Evolutionary conservation across 2,329 filamentous ascomycete species (phyloP).

Genomic region (Aspergillus phoenicis): DNA sequence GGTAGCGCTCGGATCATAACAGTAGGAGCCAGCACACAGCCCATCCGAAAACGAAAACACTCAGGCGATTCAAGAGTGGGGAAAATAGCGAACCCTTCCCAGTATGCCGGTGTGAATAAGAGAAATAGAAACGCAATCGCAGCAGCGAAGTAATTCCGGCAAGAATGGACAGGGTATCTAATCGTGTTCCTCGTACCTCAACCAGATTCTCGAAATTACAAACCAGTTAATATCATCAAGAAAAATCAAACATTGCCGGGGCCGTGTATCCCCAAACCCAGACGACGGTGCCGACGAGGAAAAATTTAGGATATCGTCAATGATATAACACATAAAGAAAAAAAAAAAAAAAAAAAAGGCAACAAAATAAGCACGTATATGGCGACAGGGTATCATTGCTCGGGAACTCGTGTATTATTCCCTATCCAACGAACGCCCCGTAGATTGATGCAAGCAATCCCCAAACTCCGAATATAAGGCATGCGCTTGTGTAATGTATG

Average conservation of each 20-base stretch:
- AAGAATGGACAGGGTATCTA: slow-evolving; percentile 31
- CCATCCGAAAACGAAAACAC: no score
- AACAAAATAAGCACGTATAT: slow-evolving; percentile 26
- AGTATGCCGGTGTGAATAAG: not conserved
- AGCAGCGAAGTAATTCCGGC: slow-evolving; percentile 16
- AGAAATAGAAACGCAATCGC: not conserved
- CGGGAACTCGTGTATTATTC: slow-evolving; percentile 47
- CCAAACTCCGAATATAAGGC: slow-evolving; percentile 21
- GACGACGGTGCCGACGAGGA: slow-evolving; percentile 12
- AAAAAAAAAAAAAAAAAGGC: slow-evolving; percentile 14
- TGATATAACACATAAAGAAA: slow-evolving; percentile 24
- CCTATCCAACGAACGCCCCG: slow-evolving; percentile 38
- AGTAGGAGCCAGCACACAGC: no score
- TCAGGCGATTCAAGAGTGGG: not conserved
- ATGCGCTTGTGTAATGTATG: slow-evolving; percentile 8
- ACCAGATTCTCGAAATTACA: slow-evolving; percentile 17
- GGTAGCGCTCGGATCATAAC: no score
- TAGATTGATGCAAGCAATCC: slow-evolving; percentile 14
- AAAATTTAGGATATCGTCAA: slow-evolving; percentile 25
- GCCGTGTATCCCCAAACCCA: slow-evolving; percentile 18
- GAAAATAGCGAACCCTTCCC: slow-evolving; percentile 1
- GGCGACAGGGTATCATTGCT: slow-evolving; percentile 44
- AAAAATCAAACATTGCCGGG: slow-evolving; percentile 9
- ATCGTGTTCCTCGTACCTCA: slow-evolving; percentile 31
- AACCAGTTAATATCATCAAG: slow-evolving; percentile 13